These are phyloP conservation scores for Aegilops bicornis DNA, from an alignment of 176 grass and related monocot species.

Conservation along the genomic window DNA sequence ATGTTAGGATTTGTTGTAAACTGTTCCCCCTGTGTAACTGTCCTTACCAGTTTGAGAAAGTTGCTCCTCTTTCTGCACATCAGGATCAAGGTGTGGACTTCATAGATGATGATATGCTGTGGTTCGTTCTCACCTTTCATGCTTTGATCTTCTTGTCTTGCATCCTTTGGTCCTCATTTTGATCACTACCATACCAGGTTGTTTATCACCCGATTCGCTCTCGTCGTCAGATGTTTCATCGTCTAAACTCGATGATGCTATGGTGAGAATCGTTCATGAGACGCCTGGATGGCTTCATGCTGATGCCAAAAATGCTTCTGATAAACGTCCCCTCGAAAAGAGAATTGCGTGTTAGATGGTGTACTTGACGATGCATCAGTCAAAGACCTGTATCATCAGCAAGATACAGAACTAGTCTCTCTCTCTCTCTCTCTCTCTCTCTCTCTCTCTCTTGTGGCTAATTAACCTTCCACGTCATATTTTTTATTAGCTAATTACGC, in stretches of 20 bases:
- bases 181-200: neutral
- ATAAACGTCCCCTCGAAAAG: too few species aligned
- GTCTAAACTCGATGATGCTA: neutral
- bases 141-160: neutral
- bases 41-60: slow-evolving; percentile 25
- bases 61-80: slow-evolving; percentile 26
- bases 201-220: neutral
- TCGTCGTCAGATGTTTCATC: slow-evolving; percentile 30
- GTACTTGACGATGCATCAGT: too few species aligned
- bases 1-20: slow-evolving; percentile 18
- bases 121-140: neutral
- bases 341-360: too few species aligned
- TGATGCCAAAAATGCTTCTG: too few species aligned
- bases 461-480: too few species aligned
- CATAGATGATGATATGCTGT: neutral
- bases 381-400: too few species aligned
- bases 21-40: neutral
- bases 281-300: slow-evolving; percentile 38
- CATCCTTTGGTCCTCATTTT: neutral
- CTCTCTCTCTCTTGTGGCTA: too few species aligned
- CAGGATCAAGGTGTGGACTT: too few species aligned
- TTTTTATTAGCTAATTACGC: too few species aligned
- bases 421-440: too few species aligned
- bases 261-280: neutral
- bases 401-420: too few species aligned